Evolutionary conservation across 352 stramenopile species (phyloP), one percentile per base, ranked within the genome.

Genomic region (Phytopythium cucurbitacearum): DNA sequence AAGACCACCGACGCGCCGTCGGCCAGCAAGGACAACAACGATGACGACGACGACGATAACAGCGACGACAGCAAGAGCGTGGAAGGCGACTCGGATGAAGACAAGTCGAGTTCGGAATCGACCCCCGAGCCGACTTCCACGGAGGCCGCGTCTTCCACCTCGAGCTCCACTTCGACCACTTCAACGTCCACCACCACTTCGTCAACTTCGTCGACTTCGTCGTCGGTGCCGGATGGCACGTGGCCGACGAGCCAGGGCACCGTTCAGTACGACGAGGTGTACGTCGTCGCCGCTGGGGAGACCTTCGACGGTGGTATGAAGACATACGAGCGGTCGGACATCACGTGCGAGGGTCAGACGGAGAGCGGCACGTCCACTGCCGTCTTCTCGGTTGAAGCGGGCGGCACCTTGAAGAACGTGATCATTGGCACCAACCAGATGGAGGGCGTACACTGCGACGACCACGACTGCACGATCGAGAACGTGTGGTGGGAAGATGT

Each of bases 321-420:
- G 55, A 79, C 60, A 13, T 78, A 78, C 60, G 59, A 75, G 42
- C 65, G 65, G 5, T 73, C 61, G 5, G 62, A 73, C 45, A 70
- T 69, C 51, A 65, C 53, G 9, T 73, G 65, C 47, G 48, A 57
- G 3, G 57, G 55, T 35, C 62, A 74, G 42, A 45, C 45, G 39
- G 66, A 74, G 34, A 59, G 62, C 11, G 59, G 43, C 12, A 66
- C 51, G 49, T n/a, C 12, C 0, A 59, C 62, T 33, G 62, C 66
- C 43, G 54, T 75, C 46, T 75, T 75, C 57, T 57, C 57, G n/a
- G 47, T 71, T 7, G 62, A 75, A 41, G 54, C 66, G 2, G 62
- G 66, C 15, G 66, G 59, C 32, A 75, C 60, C 32, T 59, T 75
- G 48, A 68, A 75, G 66, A 75, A 75, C 45, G 66, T 65, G 51